phyloP scores from a whole-genome alignment of 2,329 filamentous ascomycete species.

The Ophiocordyceps camponoti-rufipedis region DNA sequence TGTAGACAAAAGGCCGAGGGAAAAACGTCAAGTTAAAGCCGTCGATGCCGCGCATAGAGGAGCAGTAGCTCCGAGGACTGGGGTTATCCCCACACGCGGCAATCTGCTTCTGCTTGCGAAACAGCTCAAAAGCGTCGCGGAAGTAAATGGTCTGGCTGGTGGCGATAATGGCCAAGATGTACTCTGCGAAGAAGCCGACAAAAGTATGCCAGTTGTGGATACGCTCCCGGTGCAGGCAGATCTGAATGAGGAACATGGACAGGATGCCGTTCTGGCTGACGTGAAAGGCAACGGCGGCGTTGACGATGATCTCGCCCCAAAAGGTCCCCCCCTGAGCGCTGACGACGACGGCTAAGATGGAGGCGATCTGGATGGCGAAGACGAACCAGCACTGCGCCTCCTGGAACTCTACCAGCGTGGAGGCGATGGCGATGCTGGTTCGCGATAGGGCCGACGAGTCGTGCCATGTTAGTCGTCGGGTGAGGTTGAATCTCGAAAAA shows the following conservation, averaged over 20 bases:
- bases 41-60: conserved; percentile 14
- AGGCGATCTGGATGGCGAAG: conserved; percentile 20
- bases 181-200: conserved; percentile 19
- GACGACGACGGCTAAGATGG: conserved; percentile 20
- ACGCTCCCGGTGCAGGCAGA: conserved; percentile 19
- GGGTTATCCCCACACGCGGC: conserved; percentile 16
- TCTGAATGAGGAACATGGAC: conserved; percentile 18
- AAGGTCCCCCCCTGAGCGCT: conserved; percentile 21
- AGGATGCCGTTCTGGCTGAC: conserved; percentile 18
- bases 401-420: conserved; percentile 21
- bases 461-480: conserved; percentile 12
- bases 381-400: conserved; percentile 21
- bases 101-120: conserved; percentile 13
- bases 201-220: conserved; percentile 22
- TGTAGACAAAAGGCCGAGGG: conserved; percentile 18
- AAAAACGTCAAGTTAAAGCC: conserved; percentile 17
- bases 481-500: neutral
- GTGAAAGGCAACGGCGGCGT: conserved; percentile 18
- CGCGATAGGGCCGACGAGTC: conserved; percentile 17
- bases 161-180: conserved; percentile 18
- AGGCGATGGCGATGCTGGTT: conserved; percentile 19
- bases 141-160: conserved; percentile 18
- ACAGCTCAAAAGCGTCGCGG: conserved; percentile 14
- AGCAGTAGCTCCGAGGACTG: conserved; percentile 19
- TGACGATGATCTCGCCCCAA: conserved; percentile 20